These are phyloP conservation scores for Garcileccinum viscosum DNA, from an alignment of 1,284 basidiomycete species.

Conservation along the genomic window DNA sequence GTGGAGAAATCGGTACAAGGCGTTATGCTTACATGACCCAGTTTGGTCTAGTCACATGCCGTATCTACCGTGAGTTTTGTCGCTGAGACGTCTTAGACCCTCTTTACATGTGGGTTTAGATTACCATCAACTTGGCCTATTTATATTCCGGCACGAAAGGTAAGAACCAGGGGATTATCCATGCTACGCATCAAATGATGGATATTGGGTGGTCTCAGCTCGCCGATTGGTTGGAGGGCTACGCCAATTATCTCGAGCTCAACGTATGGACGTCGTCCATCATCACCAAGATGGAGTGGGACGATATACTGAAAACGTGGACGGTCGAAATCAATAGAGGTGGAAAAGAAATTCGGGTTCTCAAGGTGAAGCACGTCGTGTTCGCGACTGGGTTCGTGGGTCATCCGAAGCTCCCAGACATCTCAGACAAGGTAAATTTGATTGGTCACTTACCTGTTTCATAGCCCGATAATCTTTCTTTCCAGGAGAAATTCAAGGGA, in stretches of 20 bases:
- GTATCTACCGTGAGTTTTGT: constrained; percentile 31
- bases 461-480: background rate
- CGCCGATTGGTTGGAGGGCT: constrained; percentile 67
- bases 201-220: constrained; percentile 38
- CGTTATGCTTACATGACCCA: constrained; percentile 36
- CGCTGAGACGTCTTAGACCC: background rate
- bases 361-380: constrained; percentile 45
- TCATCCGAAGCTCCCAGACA: constrained; percentile 40
- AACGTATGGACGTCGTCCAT: constrained; percentile 61
- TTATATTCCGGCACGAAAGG: constrained; percentile 42
- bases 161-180: constrained; percentile 14
- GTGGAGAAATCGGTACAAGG: constrained; percentile 43
- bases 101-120: constrained; percentile 15
- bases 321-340: constrained; percentile 39
- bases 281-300: constrained; percentile 45
- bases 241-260: constrained; percentile 59
- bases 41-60: constrained; percentile 35
- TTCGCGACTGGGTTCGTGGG: constrained; percentile 49
- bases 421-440: constrained; percentile 28
- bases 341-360: constrained; percentile 31
- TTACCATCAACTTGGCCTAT: constrained; percentile 49
- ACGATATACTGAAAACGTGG: constrained; percentile 44
- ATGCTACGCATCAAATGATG: background rate
- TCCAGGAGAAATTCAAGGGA: constrained; percentile 33
- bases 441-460: background rate